Evolutionary conservation across 805 yeast species (phyloP).

Genomic region (Sporopachydermia quercuum): DNA sequence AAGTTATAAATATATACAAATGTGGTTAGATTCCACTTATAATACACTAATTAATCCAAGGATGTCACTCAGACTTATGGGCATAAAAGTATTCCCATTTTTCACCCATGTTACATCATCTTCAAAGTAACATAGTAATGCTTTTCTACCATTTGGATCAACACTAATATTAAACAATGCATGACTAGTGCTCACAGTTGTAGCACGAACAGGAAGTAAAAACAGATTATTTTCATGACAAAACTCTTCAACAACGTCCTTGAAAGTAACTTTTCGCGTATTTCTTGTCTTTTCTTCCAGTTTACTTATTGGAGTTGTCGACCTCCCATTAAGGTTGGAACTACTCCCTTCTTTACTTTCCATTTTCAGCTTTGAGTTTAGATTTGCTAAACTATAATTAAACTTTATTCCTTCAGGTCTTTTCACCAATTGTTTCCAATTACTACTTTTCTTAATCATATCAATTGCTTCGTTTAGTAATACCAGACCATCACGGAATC

Average conservation of each 20-base stretch:
- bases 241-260: slow-evolving; percentile 47
- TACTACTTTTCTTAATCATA: slow-evolving; percentile 5
- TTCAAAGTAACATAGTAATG: slow-evolving; percentile 32
- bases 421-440: neutral
- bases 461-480: slow-evolving; percentile 19
- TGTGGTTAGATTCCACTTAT: too few relatives aligned
- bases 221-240: slow-evolving; percentile 37
- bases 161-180: slow-evolving; percentile 28
- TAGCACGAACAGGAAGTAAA: slow-evolving; percentile 21
- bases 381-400: slow-evolving; percentile 4
- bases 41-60: too few relatives aligned
- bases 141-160: slow-evolving; percentile 18
- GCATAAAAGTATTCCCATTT: slow-evolving; percentile 19
- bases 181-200: slow-evolving; percentile 25
- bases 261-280: slow-evolving; percentile 28
- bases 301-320: too few relatives aligned
- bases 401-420: neutral
- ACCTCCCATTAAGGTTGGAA: too few relatives aligned
- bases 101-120: slow-evolving; percentile 52
- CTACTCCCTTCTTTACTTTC: neutral
- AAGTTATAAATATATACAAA: too few relatives aligned
- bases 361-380: slow-evolving; percentile 1
- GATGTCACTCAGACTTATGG: slow-evolving; percentile 23
- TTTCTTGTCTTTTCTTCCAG: neutral
- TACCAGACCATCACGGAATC: slow-evolving; percentile 15